Evolutionary conservation across 2,329 filamentous ascomycete species (phyloP).

Genomic region (Penicillium sp.): DNA sequence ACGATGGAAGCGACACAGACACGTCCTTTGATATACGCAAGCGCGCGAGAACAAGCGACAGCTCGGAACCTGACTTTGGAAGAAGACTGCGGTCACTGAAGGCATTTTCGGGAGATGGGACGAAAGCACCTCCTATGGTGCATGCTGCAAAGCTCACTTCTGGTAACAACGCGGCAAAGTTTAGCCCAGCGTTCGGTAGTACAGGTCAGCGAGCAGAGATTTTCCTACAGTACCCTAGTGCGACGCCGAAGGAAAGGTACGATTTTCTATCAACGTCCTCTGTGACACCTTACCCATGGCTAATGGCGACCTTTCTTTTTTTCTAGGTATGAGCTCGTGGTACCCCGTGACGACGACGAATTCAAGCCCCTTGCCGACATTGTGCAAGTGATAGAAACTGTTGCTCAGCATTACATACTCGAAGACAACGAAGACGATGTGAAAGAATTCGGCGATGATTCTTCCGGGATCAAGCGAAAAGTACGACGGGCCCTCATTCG

Average conservation of each 20-base stretch:
- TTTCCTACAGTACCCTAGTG: slow-evolving; percentile 83
- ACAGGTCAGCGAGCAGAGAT: slow-evolving; percentile 56
- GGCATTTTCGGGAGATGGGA: slow-evolving; percentile 50
- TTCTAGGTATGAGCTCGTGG: slow-evolving; percentile 72
- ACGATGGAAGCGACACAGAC: slow-evolving; percentile 49
- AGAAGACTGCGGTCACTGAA: slow-evolving; percentile 51
- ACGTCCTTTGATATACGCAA: slow-evolving; percentile 49
- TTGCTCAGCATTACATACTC: slow-evolving; percentile 78
- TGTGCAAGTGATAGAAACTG: slow-evolving; percentile 69
- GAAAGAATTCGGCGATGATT: slow-evolving; percentile 71
- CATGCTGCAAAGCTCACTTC: slow-evolving; percentile 56
- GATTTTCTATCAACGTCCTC: background rate
- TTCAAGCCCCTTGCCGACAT: slow-evolving; percentile 71
- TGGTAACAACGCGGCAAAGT: slow-evolving; percentile 52
- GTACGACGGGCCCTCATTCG: slow-evolving; percentile 75
- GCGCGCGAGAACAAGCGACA: slow-evolving; percentile 45
- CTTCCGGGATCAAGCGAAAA: slow-evolving; percentile 74
- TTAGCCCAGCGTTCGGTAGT: slow-evolving; percentile 56
- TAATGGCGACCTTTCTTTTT: slow-evolving; percentile 28
- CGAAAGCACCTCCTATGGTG: slow-evolving; percentile 48
- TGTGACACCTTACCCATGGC: background rate
- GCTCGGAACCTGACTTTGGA: slow-evolving; percentile 50
- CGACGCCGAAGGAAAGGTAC: slow-evolving; percentile 70
- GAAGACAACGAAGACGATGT: slow-evolving; percentile 70
- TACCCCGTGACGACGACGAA: slow-evolving; percentile 78